Evolutionary conservation across 129 eudicot genomes (phyloP).

Genomic region (Artemisia tridentata): DNA sequence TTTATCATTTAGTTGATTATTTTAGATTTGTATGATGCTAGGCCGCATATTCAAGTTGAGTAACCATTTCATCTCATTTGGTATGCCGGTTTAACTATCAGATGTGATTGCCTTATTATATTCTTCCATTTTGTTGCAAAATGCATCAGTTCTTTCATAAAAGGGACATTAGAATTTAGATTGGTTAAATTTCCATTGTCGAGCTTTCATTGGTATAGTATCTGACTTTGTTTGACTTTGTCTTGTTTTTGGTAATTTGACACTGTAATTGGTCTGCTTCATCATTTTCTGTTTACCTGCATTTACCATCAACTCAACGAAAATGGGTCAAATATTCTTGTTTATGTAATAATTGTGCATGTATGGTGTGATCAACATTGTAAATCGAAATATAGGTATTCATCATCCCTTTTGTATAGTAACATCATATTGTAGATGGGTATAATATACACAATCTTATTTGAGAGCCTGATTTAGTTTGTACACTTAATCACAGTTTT

Average conservation of each 20-base stretch:
- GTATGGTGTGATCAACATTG: too few relatives aligned
- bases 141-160: neutral
- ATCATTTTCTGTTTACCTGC: too few relatives aligned
- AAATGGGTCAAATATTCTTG: too few relatives aligned
- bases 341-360: too few relatives aligned
- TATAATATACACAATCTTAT: neutral
- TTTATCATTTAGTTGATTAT: neutral
- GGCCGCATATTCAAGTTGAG: neutral
- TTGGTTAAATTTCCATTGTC: too few relatives aligned
- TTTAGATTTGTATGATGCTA: neutral
- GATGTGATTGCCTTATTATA: constrained; percentile 2
- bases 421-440: constrained; percentile 2
- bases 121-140: constrained; percentile 7
- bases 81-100: neutral
- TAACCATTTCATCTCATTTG: constrained; percentile 16
- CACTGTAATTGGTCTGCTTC: too few relatives aligned
- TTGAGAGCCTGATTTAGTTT: constrained; percentile 14
- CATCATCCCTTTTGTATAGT: neutral
- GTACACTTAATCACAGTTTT: constrained; percentile 2
- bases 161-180: too few relatives aligned
- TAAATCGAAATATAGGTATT: neutral
- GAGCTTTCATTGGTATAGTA: too few relatives aligned
- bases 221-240: too few relatives aligned
- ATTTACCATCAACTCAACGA: too few relatives aligned
- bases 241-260: too few relatives aligned